A percentile compares a stretch with the other conserved stretches of the same genome.
phyloP scores from a whole-genome alignment of 1,284 basidiomycete genomes.

The Farysia itapuensis region DNA sequence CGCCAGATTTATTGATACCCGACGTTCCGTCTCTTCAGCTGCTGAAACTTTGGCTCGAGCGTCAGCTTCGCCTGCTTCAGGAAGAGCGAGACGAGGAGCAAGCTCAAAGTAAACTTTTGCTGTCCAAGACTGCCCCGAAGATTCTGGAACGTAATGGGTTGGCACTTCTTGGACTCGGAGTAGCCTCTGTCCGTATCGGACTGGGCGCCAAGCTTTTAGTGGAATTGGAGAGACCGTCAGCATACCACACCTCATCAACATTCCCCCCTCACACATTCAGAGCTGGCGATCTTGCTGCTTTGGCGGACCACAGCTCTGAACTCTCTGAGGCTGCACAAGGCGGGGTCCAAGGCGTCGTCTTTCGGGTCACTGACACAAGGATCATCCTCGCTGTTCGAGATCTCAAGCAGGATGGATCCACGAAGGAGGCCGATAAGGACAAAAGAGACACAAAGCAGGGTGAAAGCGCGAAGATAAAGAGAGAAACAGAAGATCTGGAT shows the following conservation, averaged over 20 bases:
- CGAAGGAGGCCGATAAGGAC: slow-evolving; percentile 1
- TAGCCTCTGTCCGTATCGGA: slow-evolving; percentile 73
- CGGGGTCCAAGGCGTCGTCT: slow-evolving; percentile 32
- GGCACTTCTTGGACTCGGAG: slow-evolving; percentile 73
- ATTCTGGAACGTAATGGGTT: slow-evolving; percentile 84
- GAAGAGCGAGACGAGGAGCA: slow-evolving; percentile 80
- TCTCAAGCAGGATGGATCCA: slow-evolving; percentile 4
- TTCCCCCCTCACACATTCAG: slow-evolving; percentile 85
- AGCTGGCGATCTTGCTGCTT: slow-evolving; percentile 78
- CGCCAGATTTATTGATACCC: slow-evolving; percentile 13
- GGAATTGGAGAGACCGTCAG: slow-evolving; percentile 79
- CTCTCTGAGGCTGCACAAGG: slow-evolving; percentile 5
- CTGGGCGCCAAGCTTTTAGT: slow-evolving; percentile 89
- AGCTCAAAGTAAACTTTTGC: slow-evolving; percentile 74
- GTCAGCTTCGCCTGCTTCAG: slow-evolving; percentile 71
- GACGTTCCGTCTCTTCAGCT: slow-evolving; percentile 24
- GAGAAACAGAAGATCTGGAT: slow-evolving; percentile 70
- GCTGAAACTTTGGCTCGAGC: slow-evolving; percentile 68
- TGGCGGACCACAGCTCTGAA: slow-evolving; percentile 68
- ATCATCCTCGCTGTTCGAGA: slow-evolving; percentile 23
- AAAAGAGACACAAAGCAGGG: slow-evolving; percentile 16
- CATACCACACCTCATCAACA: slow-evolving; percentile 71
- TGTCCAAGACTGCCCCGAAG: slow-evolving; percentile 80
- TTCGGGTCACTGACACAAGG: slow-evolving; percentile 15
- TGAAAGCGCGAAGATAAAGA: slow-evolving; percentile 59